Base-by-base conservation (phyloP, 1,284 basidiomycete genomes). In the Cystobasidiaceae sp. region DNA sequence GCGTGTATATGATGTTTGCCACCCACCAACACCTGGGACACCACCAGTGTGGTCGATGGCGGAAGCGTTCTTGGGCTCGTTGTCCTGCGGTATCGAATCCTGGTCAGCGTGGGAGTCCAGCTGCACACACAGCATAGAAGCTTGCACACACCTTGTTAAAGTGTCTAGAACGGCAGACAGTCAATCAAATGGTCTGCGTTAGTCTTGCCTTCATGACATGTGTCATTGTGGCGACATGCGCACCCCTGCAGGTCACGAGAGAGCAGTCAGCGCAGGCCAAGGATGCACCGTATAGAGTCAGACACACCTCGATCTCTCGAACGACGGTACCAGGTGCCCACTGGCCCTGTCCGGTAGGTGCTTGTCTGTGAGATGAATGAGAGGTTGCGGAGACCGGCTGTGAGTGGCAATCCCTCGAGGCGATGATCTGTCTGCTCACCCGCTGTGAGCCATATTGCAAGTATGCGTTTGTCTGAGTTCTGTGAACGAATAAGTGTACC, bases 41-140 rank as follows among this genome's bases (percentile, higher is more conserved):
- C 54, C 54, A 17, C 54, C 54, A 4, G 54, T 56, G 13, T 56
- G 54, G 45, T 56, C 54, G 28, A 56, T 56, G 15, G 54, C 39
- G 6, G 54, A 37, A 7, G 54, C 54, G 27, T 56, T 19, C 23
- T 30, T 43, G 2, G 54, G 54, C 19, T 56, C 54, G 41, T 56
- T 56, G 3, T 56, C 13, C 54, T 56, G 23, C 19, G 19, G 32
- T 19, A 25, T 17, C 32, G 2, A 25, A 34, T 1, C 2, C 37
- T 32, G 4, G 17, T 11, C 41, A 17, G 7, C 23, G 11, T 15
- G 41, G n/a, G 17, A 44, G 27, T 15, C 11, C 8, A 56, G 9
- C n/a, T 23, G 11, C 15, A 33, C 7, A 44, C 39, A 27, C 1
- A 30, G 27, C 1, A 44, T 4, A 15, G 27, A 11, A 28, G 23